Conservation (phyloP, 108 stramenopile genomes). For the Cyclostephanos invisitatus region DNA sequence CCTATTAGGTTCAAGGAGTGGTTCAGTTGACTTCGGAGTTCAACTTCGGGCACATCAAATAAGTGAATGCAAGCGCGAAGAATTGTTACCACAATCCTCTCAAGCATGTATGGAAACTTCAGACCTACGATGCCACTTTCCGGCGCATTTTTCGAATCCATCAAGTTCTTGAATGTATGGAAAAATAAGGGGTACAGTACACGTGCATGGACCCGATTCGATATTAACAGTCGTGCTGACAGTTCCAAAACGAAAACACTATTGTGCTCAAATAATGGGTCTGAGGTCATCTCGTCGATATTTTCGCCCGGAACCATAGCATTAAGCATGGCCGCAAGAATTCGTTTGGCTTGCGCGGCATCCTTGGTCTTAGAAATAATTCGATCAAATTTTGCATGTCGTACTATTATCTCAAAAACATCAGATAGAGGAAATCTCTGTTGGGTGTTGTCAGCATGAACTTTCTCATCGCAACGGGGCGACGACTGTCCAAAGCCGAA, state of each 20-base stretch:
- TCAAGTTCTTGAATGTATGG: constrained; percentile 58
- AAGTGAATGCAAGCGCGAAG: constrained; percentile 75
- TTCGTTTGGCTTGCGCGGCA: constrained; percentile 49
- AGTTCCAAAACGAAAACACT: constrained; percentile 74
- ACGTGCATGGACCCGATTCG: constrained; percentile 58
- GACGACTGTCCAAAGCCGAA: constrained; percentile 43
- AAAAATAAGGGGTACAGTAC: constrained; percentile 70
- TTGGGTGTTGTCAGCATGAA: constrained; percentile 11
- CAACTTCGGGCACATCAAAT: constrained; percentile 58
- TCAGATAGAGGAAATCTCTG: constrained; percentile 45
- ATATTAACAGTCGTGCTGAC: constrained; percentile 64
- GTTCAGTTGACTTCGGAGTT: constrained; percentile 55
- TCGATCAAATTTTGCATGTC: constrained; percentile 62
- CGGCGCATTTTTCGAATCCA: constrained; percentile 10
- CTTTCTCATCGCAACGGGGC: background rate
- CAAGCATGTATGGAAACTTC: constrained; percentile 70
- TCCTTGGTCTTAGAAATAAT: constrained; percentile 59
- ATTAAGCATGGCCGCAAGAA: constrained; percentile 55
- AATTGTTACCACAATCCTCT: constrained; percentile 74
- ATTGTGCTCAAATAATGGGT: constrained; percentile 75
- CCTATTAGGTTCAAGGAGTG: constrained; percentile 58
- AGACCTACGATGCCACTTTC: constrained; percentile 18
- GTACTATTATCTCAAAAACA: constrained; percentile 50
- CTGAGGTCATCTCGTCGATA: constrained; percentile 15
- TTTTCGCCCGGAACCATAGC: constrained; percentile 49